These are phyloP conservation scores for Aureobasidium sp. DNA, from an alignment of 2,329 filamentous ascomycete species.

Conservation along the genomic window DNA sequence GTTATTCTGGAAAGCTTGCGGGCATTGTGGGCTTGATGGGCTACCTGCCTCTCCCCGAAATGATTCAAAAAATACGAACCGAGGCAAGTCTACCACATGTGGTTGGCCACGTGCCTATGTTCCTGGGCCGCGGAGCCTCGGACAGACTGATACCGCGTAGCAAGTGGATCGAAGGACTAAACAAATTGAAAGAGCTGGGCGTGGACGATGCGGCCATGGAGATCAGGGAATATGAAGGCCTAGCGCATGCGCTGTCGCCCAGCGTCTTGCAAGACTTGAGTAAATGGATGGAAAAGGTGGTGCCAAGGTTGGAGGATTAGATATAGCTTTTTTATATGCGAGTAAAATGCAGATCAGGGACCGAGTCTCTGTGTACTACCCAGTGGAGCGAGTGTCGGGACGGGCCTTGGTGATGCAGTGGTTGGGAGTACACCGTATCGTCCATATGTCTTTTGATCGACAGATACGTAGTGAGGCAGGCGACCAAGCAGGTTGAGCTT, in stretches of 20 bases:
- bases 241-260: slow-evolving; percentile 40
- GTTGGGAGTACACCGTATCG: slow-evolving; percentile 78
- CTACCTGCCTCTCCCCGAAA: slow-evolving; percentile 40
- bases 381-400: slow-evolving; percentile 34
- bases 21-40: slow-evolving; percentile 41
- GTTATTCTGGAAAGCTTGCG: slow-evolving; percentile 35
- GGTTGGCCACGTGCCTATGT: slow-evolving; percentile 36
- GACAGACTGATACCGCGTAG: slow-evolving; percentile 43
- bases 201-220: slow-evolving; percentile 34
- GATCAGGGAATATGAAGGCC: slow-evolving; percentile 42
- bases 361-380: slow-evolving; percentile 62
- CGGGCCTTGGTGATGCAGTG: slow-evolving; percentile 17
- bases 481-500: slow-evolving; percentile 79
- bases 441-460: slow-evolving; percentile 93
- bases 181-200: slow-evolving; percentile 35
- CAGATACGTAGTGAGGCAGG: slow-evolving; percentile 84
- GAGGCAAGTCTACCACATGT: slow-evolving; percentile 30
- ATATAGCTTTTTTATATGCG: neutral
- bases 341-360: slow-evolving; percentile 43
- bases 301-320: slow-evolving; percentile 32
- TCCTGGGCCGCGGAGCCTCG: slow-evolving; percentile 41
- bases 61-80: slow-evolving; percentile 34
- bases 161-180: slow-evolving; percentile 37
- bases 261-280: slow-evolving; percentile 42
- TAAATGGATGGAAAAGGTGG: slow-evolving; percentile 34